These are phyloP conservation scores for Marvania coccoides DNA, from an alignment of 139 green algal genomes.

Conservation along the genomic window DNA sequence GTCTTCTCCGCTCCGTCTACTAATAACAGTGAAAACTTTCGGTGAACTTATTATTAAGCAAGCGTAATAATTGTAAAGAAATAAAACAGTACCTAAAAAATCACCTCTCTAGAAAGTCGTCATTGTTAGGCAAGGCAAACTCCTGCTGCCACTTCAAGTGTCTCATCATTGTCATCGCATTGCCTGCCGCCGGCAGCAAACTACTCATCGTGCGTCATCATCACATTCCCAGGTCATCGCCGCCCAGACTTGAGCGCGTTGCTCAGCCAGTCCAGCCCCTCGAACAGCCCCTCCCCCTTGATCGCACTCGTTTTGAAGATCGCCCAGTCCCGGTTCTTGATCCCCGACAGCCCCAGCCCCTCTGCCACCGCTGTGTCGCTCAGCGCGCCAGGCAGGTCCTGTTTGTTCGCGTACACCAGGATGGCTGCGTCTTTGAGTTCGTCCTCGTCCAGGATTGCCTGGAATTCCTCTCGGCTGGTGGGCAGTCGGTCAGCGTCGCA, in stretches of 20 bases:
- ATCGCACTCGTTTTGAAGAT: constrained; percentile 96
- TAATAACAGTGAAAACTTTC: too few species aligned
- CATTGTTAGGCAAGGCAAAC: too few species aligned
- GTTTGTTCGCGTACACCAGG: constrained; percentile 98
- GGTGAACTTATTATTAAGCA: too few species aligned
- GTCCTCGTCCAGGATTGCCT: constrained; percentile 95
- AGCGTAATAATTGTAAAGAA: too few species aligned
- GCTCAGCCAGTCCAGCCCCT: constrained; percentile 92
- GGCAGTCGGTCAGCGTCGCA: constrained; percentile 88
- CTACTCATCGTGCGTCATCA: too few species aligned
- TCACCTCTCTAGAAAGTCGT: too few species aligned
- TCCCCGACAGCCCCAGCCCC: constrained; percentile 79
- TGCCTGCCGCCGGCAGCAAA: too few species aligned
- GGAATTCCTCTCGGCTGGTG: constrained; percentile 85
- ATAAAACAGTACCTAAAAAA: too few species aligned
- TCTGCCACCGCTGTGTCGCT: constrained; percentile 87
- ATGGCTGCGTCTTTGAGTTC: constrained; percentile 90
- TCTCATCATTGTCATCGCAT: too few species aligned
- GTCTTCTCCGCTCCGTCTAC: too few species aligned
- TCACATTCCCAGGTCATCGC: too few species aligned
- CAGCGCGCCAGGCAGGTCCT: constrained; percentile 91
- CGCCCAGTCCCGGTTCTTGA: constrained; percentile 90
- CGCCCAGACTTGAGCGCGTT: constrained; percentile 43
- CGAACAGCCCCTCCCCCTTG: constrained; percentile 93
- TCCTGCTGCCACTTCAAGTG: too few species aligned